phyloP scores from a whole-genome alignment of 1,284 basidiomycete genomes.

The Exobasidium cylindrosporum region DNA sequence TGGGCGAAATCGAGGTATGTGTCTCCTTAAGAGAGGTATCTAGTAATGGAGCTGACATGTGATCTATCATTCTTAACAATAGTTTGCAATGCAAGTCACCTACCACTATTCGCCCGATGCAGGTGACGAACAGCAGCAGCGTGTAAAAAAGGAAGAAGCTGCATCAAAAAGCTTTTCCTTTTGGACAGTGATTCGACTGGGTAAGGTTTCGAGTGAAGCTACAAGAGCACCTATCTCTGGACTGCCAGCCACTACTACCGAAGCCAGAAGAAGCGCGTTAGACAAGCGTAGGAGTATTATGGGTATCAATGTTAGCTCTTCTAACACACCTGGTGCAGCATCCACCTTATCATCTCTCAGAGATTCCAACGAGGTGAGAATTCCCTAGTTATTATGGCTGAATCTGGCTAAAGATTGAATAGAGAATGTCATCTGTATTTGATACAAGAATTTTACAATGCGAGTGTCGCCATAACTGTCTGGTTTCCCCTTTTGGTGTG shows the following conservation, averaged over 20 bases:
- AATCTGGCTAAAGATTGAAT: background rate
- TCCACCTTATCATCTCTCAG: background rate
- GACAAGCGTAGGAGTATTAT: slow-evolving; percentile 11
- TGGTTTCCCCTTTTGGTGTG: too few relatives aligned
- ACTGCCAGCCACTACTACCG: background rate
- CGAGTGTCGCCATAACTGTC: too few relatives aligned
- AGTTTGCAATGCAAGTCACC: slow-evolving; percentile 32
- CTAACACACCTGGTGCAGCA: background rate
- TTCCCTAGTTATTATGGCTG: background rate
- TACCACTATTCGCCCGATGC: slow-evolving; percentile 26
- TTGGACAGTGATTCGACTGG: slow-evolving; percentile 22
- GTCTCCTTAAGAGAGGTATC: slow-evolving; percentile 11
- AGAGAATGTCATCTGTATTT: background rate
- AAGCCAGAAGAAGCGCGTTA: slow-evolving; percentile 7
- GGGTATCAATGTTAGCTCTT: slow-evolving; percentile 2
- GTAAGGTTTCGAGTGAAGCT: slow-evolving; percentile 4
- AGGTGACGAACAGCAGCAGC: background rate
- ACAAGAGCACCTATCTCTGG: background rate
- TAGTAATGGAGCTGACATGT: too few relatives aligned
- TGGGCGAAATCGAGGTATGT: slow-evolving; percentile 19
- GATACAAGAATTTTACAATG: background rate
- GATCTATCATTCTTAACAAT: too few relatives aligned
- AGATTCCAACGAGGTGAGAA: background rate
- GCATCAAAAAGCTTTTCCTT: slow-evolving; percentile 21
- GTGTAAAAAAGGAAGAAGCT: slow-evolving; percentile 12